Base-by-base conservation (phyloP, 2,329 filamentous ascomycete species). In the Sporothrix phasma region DNA sequence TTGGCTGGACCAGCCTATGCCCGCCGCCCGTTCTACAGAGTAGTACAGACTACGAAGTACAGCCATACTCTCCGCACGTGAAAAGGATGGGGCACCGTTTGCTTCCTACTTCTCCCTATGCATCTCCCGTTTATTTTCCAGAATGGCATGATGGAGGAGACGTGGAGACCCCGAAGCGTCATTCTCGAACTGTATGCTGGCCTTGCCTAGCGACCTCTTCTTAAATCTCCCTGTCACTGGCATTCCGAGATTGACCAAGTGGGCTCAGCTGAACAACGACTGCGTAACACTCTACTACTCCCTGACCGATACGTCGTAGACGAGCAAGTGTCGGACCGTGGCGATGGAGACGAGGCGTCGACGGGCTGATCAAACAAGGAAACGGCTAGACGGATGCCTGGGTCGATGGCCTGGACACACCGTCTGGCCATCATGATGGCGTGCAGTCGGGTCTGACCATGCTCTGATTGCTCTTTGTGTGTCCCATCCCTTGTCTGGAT, bases 111-210 rank as follows among this genome's bases (percentile, higher is more conserved):
- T 64, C 56, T 58, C 39, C 63, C 59, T 62, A 22, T 53, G 53
- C 51, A 60, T 65, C 64, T 63, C 64, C 2, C 49, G 64, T 60
- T 65, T 65, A 22, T 61, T 11, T 6, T 39, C 37, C 22, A 31
- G 26, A 65, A 60, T 65, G 43, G 64, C 61, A 63, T 62, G 64
- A 65, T 65, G 24, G 60, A 17, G 53, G n/a, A 13, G 26, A 10
- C 19, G 11, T 15, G 26, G 29, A 37, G 39, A 29, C 22, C 37
- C 37, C 37, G 54, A 43, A 43, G 54, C 51, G 31, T 56, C 47
- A n/a, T 51, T 51, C 26, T 51, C 47, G 6, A 4, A 10, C 7
- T 31, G 26, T 17, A 19, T 51, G 19, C 19, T 56, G 51, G 31
- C 10, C 19, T 5, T 22, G 37, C 22, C n/a, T 37, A 29, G 31